These are phyloP conservation scores for Handroanthus guayacan DNA, from an alignment of 257 asterid genomes.

Conservation along the genomic window DNA sequence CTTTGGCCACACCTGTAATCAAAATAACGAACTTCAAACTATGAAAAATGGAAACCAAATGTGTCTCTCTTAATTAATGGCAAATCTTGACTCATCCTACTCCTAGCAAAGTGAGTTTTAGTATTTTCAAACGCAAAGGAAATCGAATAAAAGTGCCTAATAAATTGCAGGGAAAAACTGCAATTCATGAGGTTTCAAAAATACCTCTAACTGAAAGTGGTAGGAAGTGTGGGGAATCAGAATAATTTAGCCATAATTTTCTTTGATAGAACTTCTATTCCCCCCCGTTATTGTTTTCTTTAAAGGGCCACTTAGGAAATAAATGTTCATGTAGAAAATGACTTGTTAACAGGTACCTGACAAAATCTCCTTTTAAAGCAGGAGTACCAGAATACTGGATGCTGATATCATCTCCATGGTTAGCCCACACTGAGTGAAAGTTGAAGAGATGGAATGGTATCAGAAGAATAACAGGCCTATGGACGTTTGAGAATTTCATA, in stretches of 20 bases:
- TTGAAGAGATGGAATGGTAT: conserved; percentile 36
- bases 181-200: conserved; percentile 6
- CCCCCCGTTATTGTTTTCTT: conserved; percentile 27
- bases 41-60: neutral
- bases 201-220: neutral
- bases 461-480: conserved; percentile 28
- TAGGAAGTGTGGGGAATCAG: conserved; percentile 8
- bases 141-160: neutral
- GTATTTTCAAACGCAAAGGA: neutral
- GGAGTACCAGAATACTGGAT: conserved; percentile 99
- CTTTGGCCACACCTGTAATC: conserved; percentile 79
- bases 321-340: conserved; percentile 17
- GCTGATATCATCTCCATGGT: conserved; percentile 97
- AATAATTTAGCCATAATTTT: conserved; percentile 9
- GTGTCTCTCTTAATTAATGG: neutral
- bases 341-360: conserved; percentile 62
- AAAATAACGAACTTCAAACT: conserved; percentile 27
- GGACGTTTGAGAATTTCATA: conserved; percentile 24
- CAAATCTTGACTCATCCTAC: conserved; percentile 2
- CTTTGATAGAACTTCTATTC: neutral
- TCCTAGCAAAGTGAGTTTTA: conserved; percentile 2
- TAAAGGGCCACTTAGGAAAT: conserved; percentile 16
- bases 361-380: conserved; percentile 96
- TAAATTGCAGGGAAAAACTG: neutral
- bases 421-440: conserved; percentile 89